Conservation (phyloP, 164 flowering plant species). For the Magnolia kwangsiensis region DNA sequence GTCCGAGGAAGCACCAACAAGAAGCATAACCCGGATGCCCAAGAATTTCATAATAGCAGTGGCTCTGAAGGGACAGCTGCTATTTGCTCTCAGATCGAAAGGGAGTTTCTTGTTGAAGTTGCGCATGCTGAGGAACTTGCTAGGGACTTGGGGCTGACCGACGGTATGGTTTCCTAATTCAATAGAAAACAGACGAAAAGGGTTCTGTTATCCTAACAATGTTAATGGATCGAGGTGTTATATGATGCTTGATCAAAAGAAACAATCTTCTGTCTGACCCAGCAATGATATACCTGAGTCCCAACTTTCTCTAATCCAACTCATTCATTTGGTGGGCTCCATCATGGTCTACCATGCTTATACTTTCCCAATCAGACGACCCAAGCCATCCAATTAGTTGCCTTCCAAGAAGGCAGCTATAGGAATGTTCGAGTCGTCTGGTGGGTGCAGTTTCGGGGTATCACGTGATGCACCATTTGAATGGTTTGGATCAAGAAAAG, state of each 20-base stretch:
- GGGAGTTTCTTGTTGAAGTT: constrained; percentile 76
- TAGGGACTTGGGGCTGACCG: constrained; percentile 52
- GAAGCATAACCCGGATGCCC: constrained; percentile 35
- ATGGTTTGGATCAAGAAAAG: background rate
- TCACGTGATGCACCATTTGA: background rate
- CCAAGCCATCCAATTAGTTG: background rate
- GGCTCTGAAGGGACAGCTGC: constrained; percentile 42
- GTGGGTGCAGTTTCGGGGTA: background rate
- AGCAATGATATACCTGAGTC: background rate
- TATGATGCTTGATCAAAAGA: background rate
- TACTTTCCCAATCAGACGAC: background rate
- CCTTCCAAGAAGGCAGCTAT: too few species aligned
- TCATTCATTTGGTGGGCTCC: background rate
- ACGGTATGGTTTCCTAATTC: constrained; percentile 39
- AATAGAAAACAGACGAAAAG: background rate
- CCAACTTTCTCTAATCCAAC: background rate
- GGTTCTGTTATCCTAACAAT: background rate
- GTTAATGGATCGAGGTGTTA: background rate
- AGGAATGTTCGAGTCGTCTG: background rate
- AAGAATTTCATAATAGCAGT: constrained; percentile 28
- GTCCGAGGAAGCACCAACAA: constrained; percentile 35
- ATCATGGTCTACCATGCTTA: background rate
- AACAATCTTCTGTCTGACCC: background rate
- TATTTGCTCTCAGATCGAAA: constrained; percentile 62
- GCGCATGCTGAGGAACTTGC: constrained; percentile 87